phyloP scores from a whole-genome alignment of 805 yeast genomes.

The Millerago galiae region DNA sequence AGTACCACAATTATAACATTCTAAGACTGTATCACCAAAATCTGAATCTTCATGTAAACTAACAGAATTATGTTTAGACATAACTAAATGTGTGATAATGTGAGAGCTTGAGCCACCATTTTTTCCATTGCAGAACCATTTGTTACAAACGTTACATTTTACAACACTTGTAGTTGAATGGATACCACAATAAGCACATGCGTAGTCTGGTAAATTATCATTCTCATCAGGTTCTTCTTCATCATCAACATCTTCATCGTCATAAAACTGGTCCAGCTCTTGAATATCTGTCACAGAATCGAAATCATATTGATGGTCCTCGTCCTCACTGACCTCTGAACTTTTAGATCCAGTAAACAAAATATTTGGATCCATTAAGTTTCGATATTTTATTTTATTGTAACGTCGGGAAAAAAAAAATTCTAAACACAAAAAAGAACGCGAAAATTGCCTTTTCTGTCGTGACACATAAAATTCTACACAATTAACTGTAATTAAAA shows the following conservation, averaged over 20 bases:
- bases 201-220: constrained; percentile 30
- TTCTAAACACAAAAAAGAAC: too few species aligned
- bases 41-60: constrained; percentile 74
- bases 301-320: constrained; percentile 3
- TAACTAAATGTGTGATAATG: constrained; percentile 77
- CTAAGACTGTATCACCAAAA: constrained; percentile 79
- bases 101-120: constrained; percentile 61
- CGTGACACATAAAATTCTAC: too few species aligned
- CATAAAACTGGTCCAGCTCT: constrained; percentile 14
- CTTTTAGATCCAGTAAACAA: constrained; percentile 10
- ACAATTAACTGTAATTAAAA: too few species aligned
- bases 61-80: constrained; percentile 70
- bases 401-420: neutral
- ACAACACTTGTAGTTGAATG: constrained; percentile 59
- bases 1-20: constrained; percentile 87
- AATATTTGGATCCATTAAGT: constrained; percentile 23
- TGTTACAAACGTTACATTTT: constrained; percentile 67
- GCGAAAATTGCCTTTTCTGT: too few species aligned
- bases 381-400: too few species aligned
- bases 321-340: neutral
- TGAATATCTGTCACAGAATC: constrained; percentile 7
- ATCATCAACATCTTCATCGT: constrained; percentile 12
- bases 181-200: constrained; percentile 71
- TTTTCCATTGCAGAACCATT: constrained; percentile 87
- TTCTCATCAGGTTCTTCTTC: constrained; percentile 5